Conservation (phyloP, 192 early-diverging fungal genomes). For the Allomyces macrogynus region DNA sequence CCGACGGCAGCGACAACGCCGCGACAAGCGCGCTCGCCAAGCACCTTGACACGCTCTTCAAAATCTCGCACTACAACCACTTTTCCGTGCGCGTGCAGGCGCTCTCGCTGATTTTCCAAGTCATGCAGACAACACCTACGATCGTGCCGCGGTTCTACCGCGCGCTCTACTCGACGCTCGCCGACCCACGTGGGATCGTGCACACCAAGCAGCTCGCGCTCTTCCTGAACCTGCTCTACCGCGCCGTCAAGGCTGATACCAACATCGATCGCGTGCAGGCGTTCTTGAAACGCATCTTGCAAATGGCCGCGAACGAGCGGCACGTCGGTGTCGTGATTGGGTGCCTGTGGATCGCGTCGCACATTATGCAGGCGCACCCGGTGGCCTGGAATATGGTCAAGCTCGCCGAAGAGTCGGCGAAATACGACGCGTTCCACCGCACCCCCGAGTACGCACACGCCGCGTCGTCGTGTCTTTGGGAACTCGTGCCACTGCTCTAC, state of each 20-base stretch:
- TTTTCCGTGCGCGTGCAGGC: slow-evolving; percentile 91
- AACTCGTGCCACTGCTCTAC: slow-evolving; percentile 49
- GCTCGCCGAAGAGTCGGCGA: slow-evolving; percentile 1
- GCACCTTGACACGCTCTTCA: slow-evolving; percentile 79
- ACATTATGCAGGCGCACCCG: slow-evolving; percentile 22
- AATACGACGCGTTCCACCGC: slow-evolving; percentile 68
- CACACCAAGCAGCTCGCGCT: slow-evolving; percentile 70
- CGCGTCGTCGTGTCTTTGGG: slow-evolving; percentile 72
- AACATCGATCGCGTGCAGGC: slow-evolving; percentile 45
- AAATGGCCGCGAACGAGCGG: slow-evolving; percentile 41
- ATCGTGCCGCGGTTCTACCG: slow-evolving; percentile 78
- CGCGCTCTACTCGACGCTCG: slow-evolving; percentile 66
- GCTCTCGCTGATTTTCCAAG: slow-evolving; percentile 67
- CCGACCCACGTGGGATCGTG: slow-evolving; percentile 54
- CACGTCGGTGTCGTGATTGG: slow-evolving; percentile 73
- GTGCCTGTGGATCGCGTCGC: slow-evolving; percentile 56
- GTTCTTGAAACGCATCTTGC: slow-evolving; percentile 79
- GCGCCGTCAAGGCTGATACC: slow-evolving; percentile 57
- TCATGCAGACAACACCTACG: slow-evolving; percentile 21
- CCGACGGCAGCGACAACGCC: background rate
- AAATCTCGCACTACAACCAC: slow-evolving; percentile 63
- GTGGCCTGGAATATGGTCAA: slow-evolving; percentile 24
- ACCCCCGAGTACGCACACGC: slow-evolving; percentile 72
- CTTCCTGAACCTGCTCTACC: slow-evolving; percentile 81
- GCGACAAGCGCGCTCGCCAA: slow-evolving; percentile 5